Conservation (phyloP, 805 yeast species). For the Saturnispora sekii region DNA sequence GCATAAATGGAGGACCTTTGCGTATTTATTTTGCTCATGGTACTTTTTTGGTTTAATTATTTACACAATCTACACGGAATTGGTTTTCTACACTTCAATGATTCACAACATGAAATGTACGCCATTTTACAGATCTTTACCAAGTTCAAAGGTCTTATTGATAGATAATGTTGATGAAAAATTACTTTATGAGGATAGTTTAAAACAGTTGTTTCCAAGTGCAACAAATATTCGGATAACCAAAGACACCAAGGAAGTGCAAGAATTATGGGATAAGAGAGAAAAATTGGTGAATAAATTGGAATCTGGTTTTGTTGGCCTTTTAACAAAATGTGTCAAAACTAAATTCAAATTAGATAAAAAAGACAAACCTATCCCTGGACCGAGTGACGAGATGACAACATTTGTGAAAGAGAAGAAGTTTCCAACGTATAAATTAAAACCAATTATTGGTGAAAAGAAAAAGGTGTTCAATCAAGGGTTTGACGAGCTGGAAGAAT, state of each 20-base stretch:
- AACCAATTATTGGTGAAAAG: constrained; percentile 66
- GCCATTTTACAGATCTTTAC: constrained; percentile 59
- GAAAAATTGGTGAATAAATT: constrained; percentile 48
- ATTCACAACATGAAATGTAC: constrained; percentile 69
- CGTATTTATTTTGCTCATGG: constrained; percentile 74
- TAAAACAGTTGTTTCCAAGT: constrained; percentile 55
- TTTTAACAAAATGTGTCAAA: constrained; percentile 50
- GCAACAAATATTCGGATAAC: constrained; percentile 52
- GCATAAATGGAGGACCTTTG: constrained; percentile 56
- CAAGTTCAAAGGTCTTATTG: constrained; percentile 63
- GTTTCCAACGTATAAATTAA: constrained; percentile 74
- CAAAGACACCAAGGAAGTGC: constrained; percentile 50
- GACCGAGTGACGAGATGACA: constrained; percentile 46
- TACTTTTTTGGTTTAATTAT: constrained; percentile 55
- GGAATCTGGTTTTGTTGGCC: constrained; percentile 57
- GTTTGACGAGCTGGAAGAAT: constrained; percentile 53
- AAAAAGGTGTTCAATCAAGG: constrained; percentile 77
- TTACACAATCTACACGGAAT: constrained; percentile 62
- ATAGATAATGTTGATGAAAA: constrained; percentile 56
- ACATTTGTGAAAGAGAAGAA: constrained; percentile 62
- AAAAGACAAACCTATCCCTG: constrained; percentile 45
- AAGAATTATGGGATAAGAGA: constrained; percentile 51
- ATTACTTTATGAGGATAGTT: constrained; percentile 34
- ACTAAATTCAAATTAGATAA: constrained; percentile 45
- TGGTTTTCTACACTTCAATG: constrained; percentile 58